These are phyloP conservation scores for Macrophomina pseudophaseolina DNA, from an alignment of 2,329 filamentous ascomycete genomes.

Conservation along the genomic window DNA sequence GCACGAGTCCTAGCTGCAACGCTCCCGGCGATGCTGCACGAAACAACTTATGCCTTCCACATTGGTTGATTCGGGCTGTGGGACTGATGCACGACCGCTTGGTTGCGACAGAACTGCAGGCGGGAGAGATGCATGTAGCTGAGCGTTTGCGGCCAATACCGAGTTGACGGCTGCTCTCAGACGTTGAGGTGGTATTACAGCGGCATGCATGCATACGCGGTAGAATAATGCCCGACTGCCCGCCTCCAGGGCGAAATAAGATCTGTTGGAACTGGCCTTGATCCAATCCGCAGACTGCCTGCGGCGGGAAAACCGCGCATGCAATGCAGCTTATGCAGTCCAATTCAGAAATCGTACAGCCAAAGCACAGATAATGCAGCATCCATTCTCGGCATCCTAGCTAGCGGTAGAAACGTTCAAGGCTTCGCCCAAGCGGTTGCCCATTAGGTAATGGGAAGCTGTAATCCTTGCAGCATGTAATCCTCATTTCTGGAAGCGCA, in stretches of 20 bases:
- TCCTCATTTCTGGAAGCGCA: conserved; percentile 25
- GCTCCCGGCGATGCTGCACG: background rate
- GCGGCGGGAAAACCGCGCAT: conserved; percentile 17
- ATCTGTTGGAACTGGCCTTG: background rate
- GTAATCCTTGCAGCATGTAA: background rate
- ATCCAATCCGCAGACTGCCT: background rate
- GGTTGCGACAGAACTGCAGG: background rate
- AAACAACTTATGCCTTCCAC: background rate
- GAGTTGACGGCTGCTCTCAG: background rate
- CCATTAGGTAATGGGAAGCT: background rate
- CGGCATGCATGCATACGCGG: conserved; percentile 1
- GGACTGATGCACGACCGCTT: background rate
- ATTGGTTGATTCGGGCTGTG: background rate
- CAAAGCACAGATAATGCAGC: background rate
- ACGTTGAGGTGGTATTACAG: background rate
- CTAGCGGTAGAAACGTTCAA: background rate
- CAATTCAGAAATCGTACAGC: background rate
- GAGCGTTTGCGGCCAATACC: background rate
- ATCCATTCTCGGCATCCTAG: conserved; percentile 14
- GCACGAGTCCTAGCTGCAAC: conserved; percentile 7
- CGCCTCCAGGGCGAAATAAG: background rate
- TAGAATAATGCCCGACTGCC: conserved; percentile 3
- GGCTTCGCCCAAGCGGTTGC: background rate
- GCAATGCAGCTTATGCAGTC: conserved; percentile 10
- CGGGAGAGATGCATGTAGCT: background rate